A percentile compares a stretch with the other conserved stretches of the same genome.
phyloP scores from a whole-genome alignment of 495 filamentous ascomycete genomes.

The Bombardia bombarda region DNA sequence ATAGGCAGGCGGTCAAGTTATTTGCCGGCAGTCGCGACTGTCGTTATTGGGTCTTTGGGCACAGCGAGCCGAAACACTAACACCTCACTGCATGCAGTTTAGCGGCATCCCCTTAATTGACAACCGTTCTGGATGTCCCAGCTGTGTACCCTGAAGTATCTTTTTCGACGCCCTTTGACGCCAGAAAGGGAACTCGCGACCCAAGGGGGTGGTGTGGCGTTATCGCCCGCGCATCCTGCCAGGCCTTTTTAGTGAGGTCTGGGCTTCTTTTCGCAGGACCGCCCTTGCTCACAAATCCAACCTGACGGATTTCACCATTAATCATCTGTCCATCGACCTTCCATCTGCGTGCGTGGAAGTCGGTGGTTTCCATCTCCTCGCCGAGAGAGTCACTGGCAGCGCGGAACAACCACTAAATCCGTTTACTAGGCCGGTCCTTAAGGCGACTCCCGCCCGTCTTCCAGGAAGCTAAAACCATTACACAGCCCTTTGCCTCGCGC shows the following conservation, averaged over 20 bases:
- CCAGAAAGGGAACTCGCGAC: too few species aligned
- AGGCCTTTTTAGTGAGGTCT: background rate
- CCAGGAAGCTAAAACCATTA: too few species aligned
- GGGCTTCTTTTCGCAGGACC: too few species aligned
- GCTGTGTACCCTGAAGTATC: slow-evolving; percentile 12
- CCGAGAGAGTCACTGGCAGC: slow-evolving; percentile 1
- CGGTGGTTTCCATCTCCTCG: background rate
- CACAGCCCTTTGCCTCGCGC: too few species aligned
- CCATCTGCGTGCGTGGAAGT: background rate
- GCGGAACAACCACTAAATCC: background rate
- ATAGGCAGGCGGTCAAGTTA: background rate
- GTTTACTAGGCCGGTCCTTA: too few species aligned
- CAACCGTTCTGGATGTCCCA: slow-evolving; percentile 5
- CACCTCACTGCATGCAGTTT: slow-evolving; percentile 4
- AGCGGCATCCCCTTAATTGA: slow-evolving; percentile 11
- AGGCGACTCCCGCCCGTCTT: too few species aligned
- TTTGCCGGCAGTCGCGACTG: background rate
- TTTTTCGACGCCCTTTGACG: slow-evolving; percentile 5
- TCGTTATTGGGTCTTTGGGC: background rate
- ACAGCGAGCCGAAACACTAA: slow-evolving; percentile 10
- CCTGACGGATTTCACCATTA: slow-evolving; percentile 11
- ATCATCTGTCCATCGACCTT: too few species aligned
- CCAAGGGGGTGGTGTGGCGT: slow-evolving; percentile 3
- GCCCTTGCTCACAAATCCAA: slow-evolving; percentile 14
- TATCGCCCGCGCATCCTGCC: background rate